phyloP scores from a whole-genome alignment of 2,329 filamentous ascomycete species.

The Teratosphaeria epicoccoides region DNA sequence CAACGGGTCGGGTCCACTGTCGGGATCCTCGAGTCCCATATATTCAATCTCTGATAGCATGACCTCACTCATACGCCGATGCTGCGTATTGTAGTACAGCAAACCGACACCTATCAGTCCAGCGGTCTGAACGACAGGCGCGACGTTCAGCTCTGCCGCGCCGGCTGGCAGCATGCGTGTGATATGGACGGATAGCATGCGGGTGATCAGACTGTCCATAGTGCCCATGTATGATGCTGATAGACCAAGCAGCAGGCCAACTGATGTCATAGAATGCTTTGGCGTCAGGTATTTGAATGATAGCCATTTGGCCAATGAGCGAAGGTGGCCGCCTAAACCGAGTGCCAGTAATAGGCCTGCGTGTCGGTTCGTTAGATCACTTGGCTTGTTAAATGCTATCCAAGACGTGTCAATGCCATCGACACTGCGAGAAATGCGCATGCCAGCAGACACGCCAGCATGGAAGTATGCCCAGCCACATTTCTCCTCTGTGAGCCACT shows the following conservation, averaged over 20 bases:
- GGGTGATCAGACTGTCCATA: conserved; percentile 92
- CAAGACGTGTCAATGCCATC: conserved; percentile 96
- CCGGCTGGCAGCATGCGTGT: conserved; percentile 87
- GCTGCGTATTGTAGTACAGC: conserved; percentile 88
- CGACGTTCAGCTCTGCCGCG: conserved; percentile 87
- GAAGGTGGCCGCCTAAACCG: conserved; percentile 90
- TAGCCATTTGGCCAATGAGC: conserved; percentile 90
- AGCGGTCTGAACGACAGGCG: conserved; percentile 85
- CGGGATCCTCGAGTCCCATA: conserved; percentile 64
- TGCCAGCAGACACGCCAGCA: conserved; percentile 81
- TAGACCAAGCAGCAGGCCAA: conserved; percentile 82
- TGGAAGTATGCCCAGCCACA: conserved; percentile 99
- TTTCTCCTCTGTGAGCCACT: conserved; percentile 84
- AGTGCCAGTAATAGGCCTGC: conserved; percentile 86
- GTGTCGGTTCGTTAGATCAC: conserved; percentile 88
- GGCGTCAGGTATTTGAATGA: conserved; percentile 98
- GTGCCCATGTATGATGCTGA: conserved; percentile 91
- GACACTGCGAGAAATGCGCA: conserved; percentile 80
- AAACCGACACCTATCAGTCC: conserved; percentile 95
- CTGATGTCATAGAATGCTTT: conserved; percentile 98
- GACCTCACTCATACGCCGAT: conserved; percentile 96
- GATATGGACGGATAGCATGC: conserved; percentile 88
- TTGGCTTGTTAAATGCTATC: conserved; percentile 96
- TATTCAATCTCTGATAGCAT: conserved; percentile 97
- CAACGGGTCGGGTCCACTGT: conserved; percentile 59